Percentiles rank a stretch among this genome's conserved stretches.
These are phyloP conservation scores for Botrytis pseudocinerea DNA, from an alignment of 2,329 filamentous ascomycete species.

Conservation along the genomic window DNA sequence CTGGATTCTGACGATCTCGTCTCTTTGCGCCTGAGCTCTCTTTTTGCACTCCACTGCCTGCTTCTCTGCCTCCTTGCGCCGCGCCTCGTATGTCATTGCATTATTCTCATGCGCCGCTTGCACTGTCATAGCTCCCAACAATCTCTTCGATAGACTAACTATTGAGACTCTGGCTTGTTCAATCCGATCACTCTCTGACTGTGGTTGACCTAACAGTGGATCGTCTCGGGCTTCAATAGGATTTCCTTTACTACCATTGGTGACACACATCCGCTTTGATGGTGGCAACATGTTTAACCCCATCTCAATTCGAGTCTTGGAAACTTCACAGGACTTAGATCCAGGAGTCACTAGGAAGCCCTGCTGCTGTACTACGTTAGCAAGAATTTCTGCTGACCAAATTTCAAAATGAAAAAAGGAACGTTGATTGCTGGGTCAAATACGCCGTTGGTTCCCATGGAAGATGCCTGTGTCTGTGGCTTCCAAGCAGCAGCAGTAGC, in stretches of 20 bases:
- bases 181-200: not conserved
- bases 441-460: not conserved
- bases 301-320: not conserved
- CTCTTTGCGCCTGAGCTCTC: not conserved
- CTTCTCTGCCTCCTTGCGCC: not conserved
- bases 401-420: not conserved
- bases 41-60: not conserved
- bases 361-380: not conserved
- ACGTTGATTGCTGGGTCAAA: not conserved
- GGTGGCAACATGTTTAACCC: not conserved
- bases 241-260: not conserved
- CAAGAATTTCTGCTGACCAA: not conserved
- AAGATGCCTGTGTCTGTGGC: not conserved
- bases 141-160: fast-evolving
- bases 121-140: too few relatives aligned
- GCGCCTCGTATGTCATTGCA: not conserved
- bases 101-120: too few relatives aligned
- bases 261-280: not conserved
- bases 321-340: not conserved
- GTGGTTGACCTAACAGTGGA: not conserved
- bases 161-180: not conserved
- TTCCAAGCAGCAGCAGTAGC: not conserved
- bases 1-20: not conserved
- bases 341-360: not conserved
- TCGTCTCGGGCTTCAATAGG: not conserved